phyloP scores from a whole-genome alignment of 2,329 filamentous ascomycete species.

The Penicillium sp. region DNA sequence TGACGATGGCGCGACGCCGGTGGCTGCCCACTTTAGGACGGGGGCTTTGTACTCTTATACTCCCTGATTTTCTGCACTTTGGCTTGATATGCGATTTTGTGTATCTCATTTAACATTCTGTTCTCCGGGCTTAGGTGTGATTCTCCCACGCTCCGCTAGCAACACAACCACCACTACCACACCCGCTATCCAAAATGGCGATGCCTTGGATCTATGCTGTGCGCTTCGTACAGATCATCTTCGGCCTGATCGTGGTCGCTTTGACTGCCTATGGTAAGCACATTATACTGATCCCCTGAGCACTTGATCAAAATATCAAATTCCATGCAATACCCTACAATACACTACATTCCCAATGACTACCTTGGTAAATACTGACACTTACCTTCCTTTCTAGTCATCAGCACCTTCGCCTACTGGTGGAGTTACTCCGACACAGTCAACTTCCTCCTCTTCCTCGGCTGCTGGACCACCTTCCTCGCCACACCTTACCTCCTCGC shows the following conservation, averaged over 20 bases:
- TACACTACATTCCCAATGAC: neutral
- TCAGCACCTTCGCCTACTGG: conserved; percentile 53
- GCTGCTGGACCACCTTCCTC: conserved; percentile 74
- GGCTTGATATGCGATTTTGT: neutral
- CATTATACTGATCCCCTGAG: neutral
- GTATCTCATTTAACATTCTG: neutral
- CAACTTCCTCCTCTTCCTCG: conserved; percentile 79
- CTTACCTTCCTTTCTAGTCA: conserved; percentile 50
- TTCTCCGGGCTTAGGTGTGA: neutral
- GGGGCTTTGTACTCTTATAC: neutral
- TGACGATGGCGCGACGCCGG: conserved; percentile 28
- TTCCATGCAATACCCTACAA: neutral
- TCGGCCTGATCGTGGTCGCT: conserved; percentile 75
- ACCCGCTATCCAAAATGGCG: conserved; percentile 17
- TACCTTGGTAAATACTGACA: neutral
- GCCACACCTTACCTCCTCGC: conserved; percentile 70
- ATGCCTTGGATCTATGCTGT: conserved; percentile 52
- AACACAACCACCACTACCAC: neutral
- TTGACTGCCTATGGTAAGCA: conserved; percentile 71
- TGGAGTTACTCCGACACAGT: conserved; percentile 59
- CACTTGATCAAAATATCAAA: neutral
- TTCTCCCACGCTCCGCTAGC: neutral
- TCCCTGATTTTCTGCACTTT: neutral
- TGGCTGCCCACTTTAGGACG: conserved; percentile 22
- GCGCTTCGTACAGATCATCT: conserved; percentile 67